Evolutionary conservation across 2,329 filamentous ascomycete species (phyloP).

Genomic region (Xylariaceae sp.): DNA sequence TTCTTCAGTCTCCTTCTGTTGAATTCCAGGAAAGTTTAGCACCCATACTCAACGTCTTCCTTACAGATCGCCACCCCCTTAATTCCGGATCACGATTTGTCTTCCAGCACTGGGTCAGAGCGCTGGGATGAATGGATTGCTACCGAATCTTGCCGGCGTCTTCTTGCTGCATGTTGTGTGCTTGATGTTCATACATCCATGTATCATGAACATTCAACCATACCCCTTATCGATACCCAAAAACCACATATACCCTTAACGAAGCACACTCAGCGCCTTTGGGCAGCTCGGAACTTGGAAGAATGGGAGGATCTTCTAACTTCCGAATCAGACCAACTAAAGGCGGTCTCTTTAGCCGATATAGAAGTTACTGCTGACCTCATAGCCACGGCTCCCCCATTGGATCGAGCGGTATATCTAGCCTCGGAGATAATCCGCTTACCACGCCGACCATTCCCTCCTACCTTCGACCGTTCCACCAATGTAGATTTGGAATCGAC

Average conservation of each 20-base stretch:
- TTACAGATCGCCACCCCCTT: conserved; percentile 38
- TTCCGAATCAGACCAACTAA: conserved; percentile 22
- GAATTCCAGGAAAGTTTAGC: conserved; percentile 27
- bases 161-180: conserved; percentile 53
- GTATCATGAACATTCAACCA: conserved; percentile 47
- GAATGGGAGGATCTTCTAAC: conserved; percentile 41
- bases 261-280: conserved; percentile 41
- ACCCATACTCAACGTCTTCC: conserved; percentile 34
- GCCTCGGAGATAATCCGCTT: conserved; percentile 29
- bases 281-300: conserved; percentile 43
- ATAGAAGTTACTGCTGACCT: conserved; percentile 36
- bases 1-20: conserved; percentile 33
- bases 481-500: conserved; percentile 23
- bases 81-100: conserved; percentile 23
- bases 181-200: conserved; percentile 51
- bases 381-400: conserved; percentile 30
- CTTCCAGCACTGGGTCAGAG: conserved; percentile 28
- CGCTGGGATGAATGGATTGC: conserved; percentile 51
- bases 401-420: conserved; percentile 29
- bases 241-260: conserved; percentile 44
- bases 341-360: conserved; percentile 28
- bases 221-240: conserved; percentile 33
- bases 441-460: conserved; percentile 18
- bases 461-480: conserved; percentile 20
- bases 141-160: conserved; percentile 47